Base-by-base conservation (phyloP, 176 grass and related monocot species). In the Musa acuminata region DNA sequence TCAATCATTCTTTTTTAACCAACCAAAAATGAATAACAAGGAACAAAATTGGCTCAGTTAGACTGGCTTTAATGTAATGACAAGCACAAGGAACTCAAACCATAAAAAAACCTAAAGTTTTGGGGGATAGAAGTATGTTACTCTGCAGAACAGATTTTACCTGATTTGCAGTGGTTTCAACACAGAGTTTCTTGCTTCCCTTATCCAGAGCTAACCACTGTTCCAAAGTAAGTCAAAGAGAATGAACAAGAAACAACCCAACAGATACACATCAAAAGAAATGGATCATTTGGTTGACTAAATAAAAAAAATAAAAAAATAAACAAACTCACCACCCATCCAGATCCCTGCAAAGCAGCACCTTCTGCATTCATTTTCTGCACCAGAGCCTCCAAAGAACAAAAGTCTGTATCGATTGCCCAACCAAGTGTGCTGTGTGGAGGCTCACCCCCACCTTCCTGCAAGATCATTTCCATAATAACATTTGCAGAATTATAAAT, bases 161-260 rank as follows among this genome's bases (percentile, higher is more conserved):
- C 86, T 99, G 95, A 82, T 99, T 99, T 78, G 86, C 84, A 77
- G 91, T 99, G 64, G 95, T 99, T 86, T 99, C 88, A 84, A 99
- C 95, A 55, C 73, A 85, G 71, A 99, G 88, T 78, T 74, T 99
- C 77, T 99, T 99, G 57, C 80, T 77, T 55, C 87, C 91, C 84
- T 91, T 91, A 86, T 99, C 95, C 78, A 99, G 84, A 69, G 91
- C 86, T 23, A 99, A 79, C 95, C 95, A 99, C 95, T 99, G 84
- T 69, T 65, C 9, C 67, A 83, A 29, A 59, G 78, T 51, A 51
- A 79, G 20, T 21, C 48, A 75, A 35, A 21, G 8, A 49, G 72
- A 49, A 73, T 64, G 13, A 52, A 22, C 20, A 20, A 17, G 19
- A 54, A 27, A 27, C 9, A 1, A 27, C 27, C 19, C 49, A 29